Evolutionary conservation across 2,329 filamentous ascomycete species (phyloP), one percentile per base, ranked within the genome.

Genomic region (Knufia petricola): DNA sequence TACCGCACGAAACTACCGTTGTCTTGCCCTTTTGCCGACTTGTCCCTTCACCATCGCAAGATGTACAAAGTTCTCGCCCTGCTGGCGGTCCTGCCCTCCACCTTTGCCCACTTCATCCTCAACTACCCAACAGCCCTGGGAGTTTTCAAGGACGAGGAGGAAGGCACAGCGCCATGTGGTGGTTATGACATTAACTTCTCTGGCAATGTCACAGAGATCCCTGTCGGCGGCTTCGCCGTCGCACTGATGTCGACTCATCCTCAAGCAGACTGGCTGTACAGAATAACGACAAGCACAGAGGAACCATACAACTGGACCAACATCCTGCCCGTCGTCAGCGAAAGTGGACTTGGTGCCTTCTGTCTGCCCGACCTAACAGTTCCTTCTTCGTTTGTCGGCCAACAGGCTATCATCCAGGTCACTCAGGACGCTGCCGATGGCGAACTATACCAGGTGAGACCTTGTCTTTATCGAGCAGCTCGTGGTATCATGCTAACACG

Each of bases 281-380:
- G 70, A 30, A 66, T 78, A 61, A 71, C 73, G 50, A 75, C 79
- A 58, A 65, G 69, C 10, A 68, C 71, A 52, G 68, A 72, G 24
- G 72, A 72, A 39, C 79, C 78, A 64, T 88, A 82, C 73, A 87
- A 84, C 71, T 73, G 82, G 64, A 77, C 80, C 28, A 55, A 56
- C 17, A 71, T 87, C 23, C 75, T 79, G 1, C 77, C 77, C 2
- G 66, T 77, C 70, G 66, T 78, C 69, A 65, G 80, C 71, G 69
- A 77, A 64, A 60, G 79, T 67, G 64, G 84, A 60, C 65, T 76
- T 15, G 81, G 84, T 40, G 71, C 74, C 40, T 79, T 87, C 59
- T 89, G 84, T 65, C 58, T 87, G 10, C 75, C 79, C 7, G 64
- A 72, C 52, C 66, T 88, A 12, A 51, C 38, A 10, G 49, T 52